phyloP scores from a whole-genome alignment of 2,329 filamentous ascomycete genomes.

The Microcera coccophila region DNA sequence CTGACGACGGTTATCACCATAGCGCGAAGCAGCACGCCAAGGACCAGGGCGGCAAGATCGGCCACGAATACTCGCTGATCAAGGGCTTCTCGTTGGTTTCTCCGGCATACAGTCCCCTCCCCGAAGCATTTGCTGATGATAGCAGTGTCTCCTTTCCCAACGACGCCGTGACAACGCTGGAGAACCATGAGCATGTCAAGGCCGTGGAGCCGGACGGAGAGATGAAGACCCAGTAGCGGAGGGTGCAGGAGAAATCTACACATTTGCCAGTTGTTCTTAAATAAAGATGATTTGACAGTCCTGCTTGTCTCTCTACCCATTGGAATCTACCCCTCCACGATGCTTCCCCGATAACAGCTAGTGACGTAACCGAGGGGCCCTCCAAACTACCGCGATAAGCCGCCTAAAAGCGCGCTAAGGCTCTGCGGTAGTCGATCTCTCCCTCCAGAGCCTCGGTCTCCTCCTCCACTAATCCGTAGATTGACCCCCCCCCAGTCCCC shows the following conservation, averaged over 20 bases:
- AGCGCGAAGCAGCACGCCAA: conserved; percentile 74
- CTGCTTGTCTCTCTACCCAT: background rate
- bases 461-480: too few species aligned
- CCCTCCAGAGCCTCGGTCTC: too few species aligned
- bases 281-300: too few species aligned
- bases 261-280: background rate
- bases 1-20: background rate
- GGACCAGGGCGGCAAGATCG: conserved; percentile 78
- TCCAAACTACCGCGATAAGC: conserved; percentile 12
- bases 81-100: conserved; percentile 83
- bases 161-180: conserved; percentile 62
- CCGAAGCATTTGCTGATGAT: conserved; percentile 2
- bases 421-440: conserved; percentile 2
- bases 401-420: conserved; percentile 13
- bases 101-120: background rate
- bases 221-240: conserved; percentile 65
- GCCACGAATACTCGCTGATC: conserved; percentile 79
- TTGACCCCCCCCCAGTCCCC: background rate
- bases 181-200: conserved; percentile 67
- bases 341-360: background rate
- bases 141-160: conserved; percentile 68
- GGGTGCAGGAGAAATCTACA: background rate
- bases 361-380: background rate
- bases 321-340: background rate
- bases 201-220: conserved; percentile 68